phyloP scores from a whole-genome alignment of 352 stramenopile species.

The Thraustotheca clavata region DNA sequence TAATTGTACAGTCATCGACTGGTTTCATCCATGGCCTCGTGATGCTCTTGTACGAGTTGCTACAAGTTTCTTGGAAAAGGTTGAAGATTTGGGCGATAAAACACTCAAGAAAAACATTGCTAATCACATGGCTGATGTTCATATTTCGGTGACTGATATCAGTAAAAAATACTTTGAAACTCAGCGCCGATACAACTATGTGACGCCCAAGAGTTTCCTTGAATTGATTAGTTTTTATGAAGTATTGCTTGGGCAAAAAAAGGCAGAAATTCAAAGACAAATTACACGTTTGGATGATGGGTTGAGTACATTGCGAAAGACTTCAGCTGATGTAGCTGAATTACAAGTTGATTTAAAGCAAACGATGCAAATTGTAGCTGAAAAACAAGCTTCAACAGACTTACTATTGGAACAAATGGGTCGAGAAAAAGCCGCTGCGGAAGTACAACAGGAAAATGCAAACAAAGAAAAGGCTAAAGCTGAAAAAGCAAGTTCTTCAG shows the following conservation, averaged over 20 bases:
- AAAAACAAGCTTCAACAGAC: constrained; percentile 94
- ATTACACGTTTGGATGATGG: constrained; percentile 96
- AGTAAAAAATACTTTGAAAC: constrained; percentile 93
- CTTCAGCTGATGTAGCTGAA: constrained; percentile 92
- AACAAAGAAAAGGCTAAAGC: constrained; percentile 92
- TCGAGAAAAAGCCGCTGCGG: constrained; percentile 87
- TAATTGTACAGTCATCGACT: constrained; percentile 97
- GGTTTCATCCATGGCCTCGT: constrained; percentile 96
- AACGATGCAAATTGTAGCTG: constrained; percentile 92
- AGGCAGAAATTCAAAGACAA: constrained; percentile 90
- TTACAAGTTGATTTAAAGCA: constrained; percentile 93
- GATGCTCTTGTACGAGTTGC: constrained; percentile 97
- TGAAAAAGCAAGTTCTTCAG: constrained; percentile 85
- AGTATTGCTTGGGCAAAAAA: constrained; percentile 92
- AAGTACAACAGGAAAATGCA: constrained; percentile 91
- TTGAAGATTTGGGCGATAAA: constrained; percentile 84
- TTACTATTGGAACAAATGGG: constrained; percentile 92
- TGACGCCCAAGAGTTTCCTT: constrained; percentile 97
- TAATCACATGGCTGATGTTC: constrained; percentile 96
- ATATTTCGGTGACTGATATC: constrained; percentile 95
- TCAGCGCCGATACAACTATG: constrained; percentile 96
- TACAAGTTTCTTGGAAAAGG: constrained; percentile 91
- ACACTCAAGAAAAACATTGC: constrained; percentile 86
- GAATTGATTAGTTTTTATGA: constrained; percentile 98
- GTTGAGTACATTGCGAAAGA: constrained; percentile 94